Percentiles rank a stretch among this genome's conserved stretches.
Conservation (phyloP, 2,329 filamentous ascomycete genomes). For the Pseudogymnoascus sp. region DNA sequence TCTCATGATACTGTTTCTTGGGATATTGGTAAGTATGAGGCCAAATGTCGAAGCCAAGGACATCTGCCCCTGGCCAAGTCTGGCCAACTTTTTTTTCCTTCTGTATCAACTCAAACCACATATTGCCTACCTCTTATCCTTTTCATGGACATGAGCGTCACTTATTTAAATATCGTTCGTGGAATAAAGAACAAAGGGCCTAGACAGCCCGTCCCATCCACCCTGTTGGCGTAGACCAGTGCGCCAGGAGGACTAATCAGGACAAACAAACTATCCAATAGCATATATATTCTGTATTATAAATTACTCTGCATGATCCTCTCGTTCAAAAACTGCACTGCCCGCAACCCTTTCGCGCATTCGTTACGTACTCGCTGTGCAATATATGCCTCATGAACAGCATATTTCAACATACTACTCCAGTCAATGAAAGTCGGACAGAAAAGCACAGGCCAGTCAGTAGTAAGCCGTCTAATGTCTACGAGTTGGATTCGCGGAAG, state of each 20-base stretch:
- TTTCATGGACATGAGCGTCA: conserved; percentile 30
- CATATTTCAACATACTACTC: background rate
- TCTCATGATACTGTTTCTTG: background rate
- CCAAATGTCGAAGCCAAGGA: background rate
- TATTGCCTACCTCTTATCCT: conserved; percentile 31
- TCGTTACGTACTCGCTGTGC: background rate
- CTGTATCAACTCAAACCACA: conserved; percentile 25
- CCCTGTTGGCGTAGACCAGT: conserved; percentile 30
- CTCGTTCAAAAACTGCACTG: background rate
- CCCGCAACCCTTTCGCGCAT: background rate
- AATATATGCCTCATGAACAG: background rate
- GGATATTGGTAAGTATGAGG: background rate
- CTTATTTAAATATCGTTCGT: conserved; percentile 32
- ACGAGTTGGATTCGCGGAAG: background rate
- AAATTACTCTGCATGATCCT: conserved; percentile 3
- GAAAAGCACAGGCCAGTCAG: background rate
- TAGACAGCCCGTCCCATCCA: conserved; percentile 33
- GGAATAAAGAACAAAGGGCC: conserved; percentile 30
- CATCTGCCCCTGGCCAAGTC: background rate
- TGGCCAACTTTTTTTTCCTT: background rate
- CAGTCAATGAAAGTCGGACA: background rate
- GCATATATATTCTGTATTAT: conserved; percentile 4
- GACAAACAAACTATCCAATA: conserved; percentile 25
- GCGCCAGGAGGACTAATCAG: conserved; percentile 32
- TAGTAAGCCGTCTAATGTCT: background rate